Evolutionary conservation across 805 yeast species (phyloP).

Genomic region (Kluyveromyces dobzhanskii): DNA sequence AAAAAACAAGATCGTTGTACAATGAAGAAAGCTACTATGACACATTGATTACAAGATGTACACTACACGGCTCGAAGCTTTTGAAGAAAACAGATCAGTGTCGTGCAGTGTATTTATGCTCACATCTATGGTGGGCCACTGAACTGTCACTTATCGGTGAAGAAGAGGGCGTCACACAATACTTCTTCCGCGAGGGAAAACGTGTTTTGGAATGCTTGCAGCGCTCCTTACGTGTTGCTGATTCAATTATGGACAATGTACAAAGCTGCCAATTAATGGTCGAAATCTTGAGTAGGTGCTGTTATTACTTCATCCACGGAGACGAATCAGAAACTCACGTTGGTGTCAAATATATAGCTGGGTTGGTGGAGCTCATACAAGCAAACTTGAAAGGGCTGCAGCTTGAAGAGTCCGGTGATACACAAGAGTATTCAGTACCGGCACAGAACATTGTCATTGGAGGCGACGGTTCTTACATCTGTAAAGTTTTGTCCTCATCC

Average conservation of each 20-base stretch:
- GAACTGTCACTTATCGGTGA: slow-evolving; percentile 44
- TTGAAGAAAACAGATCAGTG: slow-evolving; percentile 93
- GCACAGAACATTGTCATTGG: slow-evolving; percentile 16
- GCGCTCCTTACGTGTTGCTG: slow-evolving; percentile 81
- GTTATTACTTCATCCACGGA: slow-evolving; percentile 80
- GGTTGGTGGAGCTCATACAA: slow-evolving; percentile 73
- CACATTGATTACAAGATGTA: slow-evolving; percentile 71
- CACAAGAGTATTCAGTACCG: slow-evolving; percentile 1
- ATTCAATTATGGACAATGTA: slow-evolving; percentile 75
- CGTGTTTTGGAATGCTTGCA: slow-evolving; percentile 88
- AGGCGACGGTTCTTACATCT: slow-evolving; percentile 23
- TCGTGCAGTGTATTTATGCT: slow-evolving; percentile 72
- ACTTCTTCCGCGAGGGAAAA: slow-evolving; percentile 44
- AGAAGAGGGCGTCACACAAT: slow-evolving; percentile 35
- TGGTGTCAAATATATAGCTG: slow-evolving; percentile 70
- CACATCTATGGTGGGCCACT: slow-evolving; percentile 92
- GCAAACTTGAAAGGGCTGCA: slow-evolving; percentile 40
- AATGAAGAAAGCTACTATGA: slow-evolving; percentile 54
- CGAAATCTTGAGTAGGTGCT: slow-evolving; percentile 79
- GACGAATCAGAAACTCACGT: slow-evolving; percentile 44
- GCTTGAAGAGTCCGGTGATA: slow-evolving; percentile 30
- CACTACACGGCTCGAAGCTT: slow-evolving; percentile 80
- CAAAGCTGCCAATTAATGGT: slow-evolving; percentile 70
- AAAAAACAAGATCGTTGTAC: slow-evolving; percentile 42
- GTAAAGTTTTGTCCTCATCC: slow-evolving; percentile 9